Evolutionary conservation across 2,329 filamentous ascomycete genomes (phyloP).

Genomic region (Stagonosporopsis cucurbitacearum): DNA sequence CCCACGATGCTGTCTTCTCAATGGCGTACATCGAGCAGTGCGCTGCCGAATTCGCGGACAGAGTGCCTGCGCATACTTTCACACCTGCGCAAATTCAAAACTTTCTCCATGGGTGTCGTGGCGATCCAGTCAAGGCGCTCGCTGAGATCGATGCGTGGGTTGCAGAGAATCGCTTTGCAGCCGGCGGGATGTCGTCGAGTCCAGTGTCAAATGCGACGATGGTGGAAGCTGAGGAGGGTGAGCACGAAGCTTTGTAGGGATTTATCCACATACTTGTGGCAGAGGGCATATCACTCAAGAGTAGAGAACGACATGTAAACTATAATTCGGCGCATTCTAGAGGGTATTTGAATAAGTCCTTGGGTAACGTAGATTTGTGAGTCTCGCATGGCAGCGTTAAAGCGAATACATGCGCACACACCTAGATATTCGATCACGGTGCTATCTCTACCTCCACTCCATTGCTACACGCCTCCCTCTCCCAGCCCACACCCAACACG

Average conservation of each 20-base stretch:
- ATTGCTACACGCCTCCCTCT: neutral
- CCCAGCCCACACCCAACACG: neutral
- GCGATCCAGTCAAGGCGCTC: slow-evolving; percentile 33
- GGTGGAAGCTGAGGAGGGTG: slow-evolving; percentile 13
- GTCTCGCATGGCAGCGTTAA: neutral
- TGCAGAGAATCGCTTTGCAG: slow-evolving; percentile 14
- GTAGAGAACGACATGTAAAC: neutral
- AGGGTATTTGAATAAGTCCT: neutral
- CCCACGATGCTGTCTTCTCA: slow-evolving; percentile 25
- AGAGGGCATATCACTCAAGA: neutral
- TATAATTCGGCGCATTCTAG: neutral
- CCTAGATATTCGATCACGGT: no score
- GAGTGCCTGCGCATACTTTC: slow-evolving; percentile 37
- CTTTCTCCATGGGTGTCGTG: slow-evolving; percentile 37
- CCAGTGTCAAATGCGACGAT: slow-evolving; percentile 16
- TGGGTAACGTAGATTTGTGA: neutral
- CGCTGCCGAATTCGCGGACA: slow-evolving; percentile 34
- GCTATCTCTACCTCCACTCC: neutral
- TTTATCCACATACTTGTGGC: neutral
- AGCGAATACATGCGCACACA: neutral
- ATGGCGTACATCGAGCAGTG: slow-evolving; percentile 30
- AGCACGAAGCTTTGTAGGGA: slow-evolving; percentile 1
- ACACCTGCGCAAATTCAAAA: slow-evolving; percentile 44
- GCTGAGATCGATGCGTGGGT: slow-evolving; percentile 32
- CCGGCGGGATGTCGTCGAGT: slow-evolving; percentile 1